These are phyloP conservation scores for Thelephora aurantiotincta DNA, from an alignment of 768 basidiomycete species.

Conservation along the genomic window DNA sequence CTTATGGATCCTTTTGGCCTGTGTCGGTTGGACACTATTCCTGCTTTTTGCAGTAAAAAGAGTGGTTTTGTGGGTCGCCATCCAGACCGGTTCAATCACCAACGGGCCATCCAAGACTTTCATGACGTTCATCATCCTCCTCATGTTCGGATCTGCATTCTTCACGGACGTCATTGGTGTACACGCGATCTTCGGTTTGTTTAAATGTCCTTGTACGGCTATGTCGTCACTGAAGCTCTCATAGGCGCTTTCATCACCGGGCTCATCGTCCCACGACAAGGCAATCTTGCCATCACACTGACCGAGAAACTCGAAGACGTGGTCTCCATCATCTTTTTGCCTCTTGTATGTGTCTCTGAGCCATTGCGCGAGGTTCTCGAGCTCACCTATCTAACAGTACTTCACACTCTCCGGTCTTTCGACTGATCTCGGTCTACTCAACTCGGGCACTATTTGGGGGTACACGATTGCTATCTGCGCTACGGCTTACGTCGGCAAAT, in stretches of 20 bases:
- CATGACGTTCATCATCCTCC: slow-evolving; percentile 73
- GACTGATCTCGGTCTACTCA: slow-evolving; percentile 74
- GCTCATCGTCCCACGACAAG: slow-evolving; percentile 74
- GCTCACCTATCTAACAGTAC: slow-evolving; percentile 36
- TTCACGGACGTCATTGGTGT: slow-evolving; percentile 91
- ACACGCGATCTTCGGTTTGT: slow-evolving; percentile 74
- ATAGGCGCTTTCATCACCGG: slow-evolving; percentile 76
- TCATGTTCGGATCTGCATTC: slow-evolving; percentile 79
- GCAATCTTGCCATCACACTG: slow-evolving; percentile 73
- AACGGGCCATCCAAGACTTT: slow-evolving; percentile 78
- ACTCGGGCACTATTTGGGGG: slow-evolving; percentile 83
- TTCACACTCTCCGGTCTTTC: slow-evolving; percentile 86
- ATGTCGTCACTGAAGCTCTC: neutral
- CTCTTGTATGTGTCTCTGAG: slow-evolving; percentile 37
- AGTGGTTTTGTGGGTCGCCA: slow-evolving; percentile 57
- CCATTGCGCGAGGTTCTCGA: neutral
- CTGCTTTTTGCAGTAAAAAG: slow-evolving; percentile 54
- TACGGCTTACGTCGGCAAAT: slow-evolving; percentile 80
- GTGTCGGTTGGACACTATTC: slow-evolving; percentile 71
- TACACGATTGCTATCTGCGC: slow-evolving; percentile 70
- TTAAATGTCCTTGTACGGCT: neutral
- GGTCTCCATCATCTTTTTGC: slow-evolving; percentile 80
- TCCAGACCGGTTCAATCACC: slow-evolving; percentile 65
- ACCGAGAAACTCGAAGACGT: slow-evolving; percentile 96
- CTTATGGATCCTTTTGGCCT: slow-evolving; percentile 69